A percentile compares a stretch with the other conserved stretches of the same genome.
Conservation (phyloP, 306 rosid genomes). For the Dryas alaskensis region DNA sequence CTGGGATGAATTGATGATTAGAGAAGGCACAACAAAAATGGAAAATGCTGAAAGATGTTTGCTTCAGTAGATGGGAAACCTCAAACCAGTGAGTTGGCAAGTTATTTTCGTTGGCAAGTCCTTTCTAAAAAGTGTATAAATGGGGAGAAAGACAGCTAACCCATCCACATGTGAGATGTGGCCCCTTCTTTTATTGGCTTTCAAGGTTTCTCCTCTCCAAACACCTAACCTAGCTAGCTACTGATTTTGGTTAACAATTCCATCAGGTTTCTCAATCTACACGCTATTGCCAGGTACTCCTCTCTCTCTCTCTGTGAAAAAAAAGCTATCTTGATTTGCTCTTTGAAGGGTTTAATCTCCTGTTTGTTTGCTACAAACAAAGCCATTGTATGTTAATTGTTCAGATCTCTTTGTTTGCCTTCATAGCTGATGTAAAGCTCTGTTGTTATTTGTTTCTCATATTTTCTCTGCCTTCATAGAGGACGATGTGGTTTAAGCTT, state of each 20-base stretch:
- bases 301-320: conserved; percentile 1
- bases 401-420: conserved; percentile 1
- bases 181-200: conserved; percentile 29
- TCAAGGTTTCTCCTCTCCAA: background rate
- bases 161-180: conserved; percentile 32
- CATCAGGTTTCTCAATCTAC: conserved; percentile 10
- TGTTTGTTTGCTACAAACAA: background rate
- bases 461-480: background rate
- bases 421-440: no score
- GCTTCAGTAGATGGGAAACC: conserved; percentile 55
- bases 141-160: conserved; percentile 41
- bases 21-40: conserved; percentile 5
- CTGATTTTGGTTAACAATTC: background rate
- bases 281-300: conserved; percentile 35
- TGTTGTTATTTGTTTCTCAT: no score
- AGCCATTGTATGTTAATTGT: background rate
- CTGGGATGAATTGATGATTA: conserved; percentile 25
- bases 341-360: background rate
- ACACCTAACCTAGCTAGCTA: background rate
- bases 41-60: conserved; percentile 57
- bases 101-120: conserved; percentile 53
- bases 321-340: background rate
- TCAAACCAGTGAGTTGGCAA: conserved; percentile 68
- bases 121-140: conserved; percentile 27
- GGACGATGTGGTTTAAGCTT: background rate